Percentiles rank a stretch among this genome's conserved stretches.
phyloP scores from a whole-genome alignment of 441 rosid genomes.

The Oxalis stricta region DNA sequence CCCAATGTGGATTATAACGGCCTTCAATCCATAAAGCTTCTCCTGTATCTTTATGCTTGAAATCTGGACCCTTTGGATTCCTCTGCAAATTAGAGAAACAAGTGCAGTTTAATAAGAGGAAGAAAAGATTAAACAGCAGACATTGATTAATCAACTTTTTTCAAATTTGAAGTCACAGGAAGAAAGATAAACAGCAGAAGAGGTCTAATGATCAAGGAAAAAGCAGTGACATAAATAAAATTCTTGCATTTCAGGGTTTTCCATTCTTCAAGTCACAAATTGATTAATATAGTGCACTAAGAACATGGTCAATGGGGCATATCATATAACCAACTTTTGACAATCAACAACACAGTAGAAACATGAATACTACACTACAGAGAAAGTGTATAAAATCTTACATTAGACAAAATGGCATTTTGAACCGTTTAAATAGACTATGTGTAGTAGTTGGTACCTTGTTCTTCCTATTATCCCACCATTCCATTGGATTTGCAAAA shows the following conservation, averaged over 20 bases:
- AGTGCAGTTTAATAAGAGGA: not conserved
- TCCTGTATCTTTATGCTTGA: conserved; percentile 68
- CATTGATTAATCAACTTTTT: too few species aligned
- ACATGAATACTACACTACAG: not conserved
- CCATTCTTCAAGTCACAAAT: too few species aligned
- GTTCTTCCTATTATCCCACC: conserved; percentile 65
- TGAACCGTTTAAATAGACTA: conserved; percentile 1
- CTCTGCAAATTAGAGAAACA: conserved; percentile 21
- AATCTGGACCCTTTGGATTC: conserved; percentile 54
- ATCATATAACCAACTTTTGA: not conserved
- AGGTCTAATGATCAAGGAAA: not conserved
- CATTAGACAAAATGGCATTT: not conserved
- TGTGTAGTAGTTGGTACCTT: conserved; percentile 38
- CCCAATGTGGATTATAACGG: conserved; percentile 49
- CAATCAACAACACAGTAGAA: not conserved
- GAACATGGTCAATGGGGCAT: not conserved
- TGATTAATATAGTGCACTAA: too few species aligned
- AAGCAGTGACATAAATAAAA: not conserved
- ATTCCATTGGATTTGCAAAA: conserved; percentile 43
- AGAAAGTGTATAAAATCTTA: not conserved
- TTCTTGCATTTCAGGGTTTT: not conserved
- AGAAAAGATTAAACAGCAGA: not conserved
- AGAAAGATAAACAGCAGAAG: not conserved
- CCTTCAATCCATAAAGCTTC: conserved; percentile 64
- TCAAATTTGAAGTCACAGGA: not conserved